Conservation (phyloP, 1,284 basidiomycete species). For the Heterobasidion parviporum region DNA sequence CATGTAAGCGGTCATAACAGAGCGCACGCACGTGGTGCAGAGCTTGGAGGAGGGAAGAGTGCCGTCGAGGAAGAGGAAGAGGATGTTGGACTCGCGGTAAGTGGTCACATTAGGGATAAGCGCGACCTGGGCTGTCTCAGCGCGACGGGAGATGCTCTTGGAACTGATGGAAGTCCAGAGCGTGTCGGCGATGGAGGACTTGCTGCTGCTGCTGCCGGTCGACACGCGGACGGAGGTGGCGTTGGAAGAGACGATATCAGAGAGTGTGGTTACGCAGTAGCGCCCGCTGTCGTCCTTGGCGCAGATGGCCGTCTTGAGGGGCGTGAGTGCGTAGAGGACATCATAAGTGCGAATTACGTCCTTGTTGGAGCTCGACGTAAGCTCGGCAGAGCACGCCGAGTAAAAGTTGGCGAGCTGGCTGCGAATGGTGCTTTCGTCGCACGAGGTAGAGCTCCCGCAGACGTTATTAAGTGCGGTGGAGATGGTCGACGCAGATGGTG, state of each 20-base stretch:
- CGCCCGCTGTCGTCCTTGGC: constrained; percentile 58
- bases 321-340: constrained; percentile 62
- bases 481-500: constrained; percentile 38
- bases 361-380: constrained; percentile 41
- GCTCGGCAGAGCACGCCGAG: constrained; percentile 58
- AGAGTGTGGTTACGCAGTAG: constrained; percentile 48
- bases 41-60: constrained; percentile 40
- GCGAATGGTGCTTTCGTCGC: constrained; percentile 54
- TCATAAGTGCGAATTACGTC: constrained; percentile 67
- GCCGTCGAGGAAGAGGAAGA: constrained; percentile 73
- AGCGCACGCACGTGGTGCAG: constrained; percentile 78
- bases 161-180: constrained; percentile 8
- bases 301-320: constrained; percentile 65
- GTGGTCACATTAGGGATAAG: constrained; percentile 60
- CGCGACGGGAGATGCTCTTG: constrained; percentile 13
- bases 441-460: constrained; percentile 43
- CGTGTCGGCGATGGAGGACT: neutral
- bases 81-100: constrained; percentile 56
- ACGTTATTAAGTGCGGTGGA: constrained; percentile 46
- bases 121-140: constrained; percentile 20
- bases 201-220: neutral
- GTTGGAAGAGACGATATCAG: constrained; percentile 7
- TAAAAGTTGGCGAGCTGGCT: constrained; percentile 62
- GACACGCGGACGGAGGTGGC: constrained; percentile 14
- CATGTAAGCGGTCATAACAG: constrained; percentile 69